Evolutionary conservation across 139 green algal species (phyloP).

Genomic region (Chlorella vulgaris): DNA sequence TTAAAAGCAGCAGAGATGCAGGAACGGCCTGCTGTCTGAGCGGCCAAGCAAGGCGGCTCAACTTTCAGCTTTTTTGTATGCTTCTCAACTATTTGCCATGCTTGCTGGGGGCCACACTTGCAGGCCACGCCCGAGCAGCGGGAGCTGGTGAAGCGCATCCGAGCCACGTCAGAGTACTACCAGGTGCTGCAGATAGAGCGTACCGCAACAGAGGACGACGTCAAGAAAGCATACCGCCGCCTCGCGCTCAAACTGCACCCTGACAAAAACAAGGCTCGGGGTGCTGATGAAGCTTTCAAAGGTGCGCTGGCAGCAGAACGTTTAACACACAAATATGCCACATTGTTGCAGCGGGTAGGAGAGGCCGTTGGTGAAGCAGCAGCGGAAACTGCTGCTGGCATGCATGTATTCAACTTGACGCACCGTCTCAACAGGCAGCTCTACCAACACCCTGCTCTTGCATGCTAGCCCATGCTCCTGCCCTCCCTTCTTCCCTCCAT

Average conservation of each 20-base stretch:
- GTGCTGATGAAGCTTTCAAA: conserved; percentile 70
- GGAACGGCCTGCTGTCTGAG: no score
- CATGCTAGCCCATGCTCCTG: no score
- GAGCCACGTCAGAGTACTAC: conserved; percentile 53
- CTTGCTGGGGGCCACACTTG: neutral
- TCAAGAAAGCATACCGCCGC: conserved; percentile 86
- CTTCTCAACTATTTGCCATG: no score
- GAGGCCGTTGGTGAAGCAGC: no score
- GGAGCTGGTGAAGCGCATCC: conserved; percentile 45
- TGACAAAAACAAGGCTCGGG: conserved; percentile 85
- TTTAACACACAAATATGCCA: no score
- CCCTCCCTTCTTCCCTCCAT: neutral
- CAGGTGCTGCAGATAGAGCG: conserved; percentile 45
- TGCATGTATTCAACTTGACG: no score
- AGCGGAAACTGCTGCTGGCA: no score
- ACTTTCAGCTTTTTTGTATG: no score
- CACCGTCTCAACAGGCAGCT: neutral
- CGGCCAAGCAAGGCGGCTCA: neutral
- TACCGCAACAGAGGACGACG: conserved; percentile 61
- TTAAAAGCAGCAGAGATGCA: no score
- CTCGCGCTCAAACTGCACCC: conserved; percentile 91
- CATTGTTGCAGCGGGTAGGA: no score
- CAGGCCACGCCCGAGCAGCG: conserved; percentile 58
- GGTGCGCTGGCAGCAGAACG: conserved; percentile 21
- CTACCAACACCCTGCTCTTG: no score